Percentiles rank a stretch among this genome's conserved stretches.
These are phyloP conservation scores for Rehmannia glutinosa DNA, from an alignment of 257 asterid genomes.

Conservation along the genomic window DNA sequence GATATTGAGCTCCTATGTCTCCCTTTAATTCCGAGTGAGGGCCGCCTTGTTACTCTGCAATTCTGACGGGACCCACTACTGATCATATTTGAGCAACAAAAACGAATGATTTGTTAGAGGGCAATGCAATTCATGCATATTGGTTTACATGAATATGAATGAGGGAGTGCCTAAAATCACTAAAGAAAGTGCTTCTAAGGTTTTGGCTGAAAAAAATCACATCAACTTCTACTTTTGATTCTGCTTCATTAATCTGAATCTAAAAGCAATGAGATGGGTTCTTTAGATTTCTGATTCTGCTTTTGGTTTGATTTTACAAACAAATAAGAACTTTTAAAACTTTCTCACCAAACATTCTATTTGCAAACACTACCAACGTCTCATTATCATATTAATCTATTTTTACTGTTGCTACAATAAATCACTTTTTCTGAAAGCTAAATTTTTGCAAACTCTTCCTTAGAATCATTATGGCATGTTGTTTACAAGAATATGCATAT, in stretches of 20 bases:
- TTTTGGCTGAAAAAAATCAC: neutral
- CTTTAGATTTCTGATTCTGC: too few relatives aligned
- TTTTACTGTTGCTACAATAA: neutral
- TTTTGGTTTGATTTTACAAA: too few relatives aligned
- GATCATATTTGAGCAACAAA: conserved; percentile 19
- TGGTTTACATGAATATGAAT: neutral
- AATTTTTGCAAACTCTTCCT: neutral
- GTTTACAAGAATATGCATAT: neutral
- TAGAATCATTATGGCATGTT: neutral
- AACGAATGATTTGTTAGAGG: neutral
- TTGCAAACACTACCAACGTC: too few relatives aligned
- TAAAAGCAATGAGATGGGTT: too few relatives aligned
- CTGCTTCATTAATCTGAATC: too few relatives aligned
- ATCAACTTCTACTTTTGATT: too few relatives aligned
- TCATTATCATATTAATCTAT: too few relatives aligned
- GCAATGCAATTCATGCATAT: neutral
- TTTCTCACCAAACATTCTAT: too few relatives aligned
- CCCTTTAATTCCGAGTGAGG: conserved; percentile 35
- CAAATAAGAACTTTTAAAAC: too few relatives aligned
- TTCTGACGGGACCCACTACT: conserved; percentile 46
- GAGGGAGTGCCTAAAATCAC: too few relatives aligned
- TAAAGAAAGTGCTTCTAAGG: neutral
- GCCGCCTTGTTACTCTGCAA: conserved; percentile 69
- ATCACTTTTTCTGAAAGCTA: neutral
- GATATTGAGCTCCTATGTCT: conserved; percentile 45